These are phyloP conservation scores for Phytophthora foliorum DNA, from an alignment of 352 stramenopile genomes.

Conservation along the genomic window DNA sequence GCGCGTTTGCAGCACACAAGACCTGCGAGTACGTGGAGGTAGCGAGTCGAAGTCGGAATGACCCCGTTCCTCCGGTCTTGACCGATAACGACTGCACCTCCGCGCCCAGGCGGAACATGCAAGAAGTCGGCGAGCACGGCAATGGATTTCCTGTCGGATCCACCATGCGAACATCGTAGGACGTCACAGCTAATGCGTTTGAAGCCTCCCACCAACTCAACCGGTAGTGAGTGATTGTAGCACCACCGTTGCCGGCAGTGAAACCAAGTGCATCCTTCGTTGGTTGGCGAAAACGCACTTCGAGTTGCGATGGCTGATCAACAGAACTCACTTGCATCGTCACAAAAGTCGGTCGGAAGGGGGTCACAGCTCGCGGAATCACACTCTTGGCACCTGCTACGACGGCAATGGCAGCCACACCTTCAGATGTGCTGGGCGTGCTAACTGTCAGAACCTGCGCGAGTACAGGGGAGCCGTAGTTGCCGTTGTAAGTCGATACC, in stretches of 20 bases:
- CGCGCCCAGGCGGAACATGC: constrained; percentile 91
- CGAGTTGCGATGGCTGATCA: constrained; percentile 81
- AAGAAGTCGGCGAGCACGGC: constrained; percentile 56
- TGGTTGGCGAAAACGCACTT: constrained; percentile 79
- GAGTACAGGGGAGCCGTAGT: constrained; percentile 76
- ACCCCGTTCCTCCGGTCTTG: constrained; percentile 61
- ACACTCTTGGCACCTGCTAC: constrained; percentile 44
- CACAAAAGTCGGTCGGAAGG: constrained; percentile 76
- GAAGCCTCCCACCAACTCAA: constrained; percentile 61
- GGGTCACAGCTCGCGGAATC: constrained; percentile 55
- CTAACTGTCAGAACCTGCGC: constrained; percentile 49
- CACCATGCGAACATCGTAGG: constrained; percentile 69
- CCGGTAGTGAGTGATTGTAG: constrained; percentile 70
- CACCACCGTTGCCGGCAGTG: constrained; percentile 54
- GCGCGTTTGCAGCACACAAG: constrained; percentile 36
- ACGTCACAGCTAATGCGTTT: constrained; percentile 47
- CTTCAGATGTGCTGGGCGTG: constrained; percentile 28
- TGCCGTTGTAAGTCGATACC: constrained; percentile 91
- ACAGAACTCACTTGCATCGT: constrained; percentile 80
- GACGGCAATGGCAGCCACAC: constrained; percentile 13
- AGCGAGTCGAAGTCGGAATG: constrained; percentile 76
- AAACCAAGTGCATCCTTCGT: constrained; percentile 80
- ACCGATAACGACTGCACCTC: constrained; percentile 93
- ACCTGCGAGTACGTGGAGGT: constrained; percentile 43
- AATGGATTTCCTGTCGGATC: constrained; percentile 27